Evolutionary conservation across 78 protist species (phyloP).

Genomic region (Creolimax fragrantissima): DNA sequence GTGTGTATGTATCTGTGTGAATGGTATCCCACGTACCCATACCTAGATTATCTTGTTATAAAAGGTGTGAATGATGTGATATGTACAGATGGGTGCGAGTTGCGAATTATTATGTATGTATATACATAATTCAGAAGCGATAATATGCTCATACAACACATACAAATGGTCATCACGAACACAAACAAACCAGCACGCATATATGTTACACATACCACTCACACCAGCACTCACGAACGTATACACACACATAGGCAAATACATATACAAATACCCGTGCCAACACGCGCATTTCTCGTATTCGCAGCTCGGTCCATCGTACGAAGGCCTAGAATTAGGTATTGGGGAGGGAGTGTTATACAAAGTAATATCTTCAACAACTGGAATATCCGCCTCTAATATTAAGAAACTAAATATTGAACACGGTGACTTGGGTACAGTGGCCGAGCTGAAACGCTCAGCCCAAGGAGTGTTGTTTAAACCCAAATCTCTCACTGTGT

Average conservation of each 20-base stretch:
- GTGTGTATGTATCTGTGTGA: not conserved
- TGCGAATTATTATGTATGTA: slow-evolving; percentile 42
- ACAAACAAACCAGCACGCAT: too few species aligned
- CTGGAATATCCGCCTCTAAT: slow-evolving; percentile 40
- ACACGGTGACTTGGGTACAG: slow-evolving; percentile 81
- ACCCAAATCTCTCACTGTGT: slow-evolving; percentile 48
- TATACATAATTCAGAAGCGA: too few species aligned
- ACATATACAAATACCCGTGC: slow-evolving; percentile 52
- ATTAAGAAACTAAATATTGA: slow-evolving; percentile 42
- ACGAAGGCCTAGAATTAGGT: slow-evolving; percentile 85
- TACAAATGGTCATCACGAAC: too few species aligned
- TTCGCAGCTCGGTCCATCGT: slow-evolving; percentile 50
- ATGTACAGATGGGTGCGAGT: slow-evolving; percentile 50
- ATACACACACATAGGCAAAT: slow-evolving; percentile 13
- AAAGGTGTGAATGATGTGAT: slow-evolving; percentile 39
- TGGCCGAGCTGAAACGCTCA: slow-evolving; percentile 44
- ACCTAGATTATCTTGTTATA: too few species aligned
- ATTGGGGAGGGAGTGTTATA: slow-evolving; percentile 77
- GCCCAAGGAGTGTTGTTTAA: slow-evolving; percentile 23
- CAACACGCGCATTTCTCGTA: too few species aligned
- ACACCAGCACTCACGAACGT: too few species aligned
- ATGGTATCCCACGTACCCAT: too few species aligned
- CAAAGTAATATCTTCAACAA: slow-evolving; percentile 66
- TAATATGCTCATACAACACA: too few species aligned
- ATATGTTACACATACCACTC: too few species aligned